These are phyloP conservation scores for Saitozyma podzolica DNA, from an alignment of 768 basidiomycete species.

Conservation along the genomic window DNA sequence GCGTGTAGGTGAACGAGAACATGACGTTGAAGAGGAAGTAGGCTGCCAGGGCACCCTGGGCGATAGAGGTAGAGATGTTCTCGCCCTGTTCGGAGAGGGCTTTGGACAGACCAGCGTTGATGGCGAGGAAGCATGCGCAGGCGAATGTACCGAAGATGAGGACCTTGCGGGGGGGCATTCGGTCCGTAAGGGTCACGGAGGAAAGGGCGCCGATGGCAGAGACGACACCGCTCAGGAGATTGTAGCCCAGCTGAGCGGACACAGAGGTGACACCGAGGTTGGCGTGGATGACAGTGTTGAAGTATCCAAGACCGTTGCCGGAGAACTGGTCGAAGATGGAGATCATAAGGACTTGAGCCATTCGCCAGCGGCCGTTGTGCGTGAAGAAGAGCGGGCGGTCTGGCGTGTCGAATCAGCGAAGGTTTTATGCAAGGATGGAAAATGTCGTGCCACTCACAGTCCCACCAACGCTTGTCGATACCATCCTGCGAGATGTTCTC, in stretches of 20 bases:
- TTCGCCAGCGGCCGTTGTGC: background rate
- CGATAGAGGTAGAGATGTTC: background rate
- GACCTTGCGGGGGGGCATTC: background rate
- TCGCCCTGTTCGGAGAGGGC: background rate
- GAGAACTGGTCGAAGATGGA: background rate
- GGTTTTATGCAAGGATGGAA: too few species aligned
- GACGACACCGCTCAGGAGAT: background rate
- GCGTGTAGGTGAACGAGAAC: background rate
- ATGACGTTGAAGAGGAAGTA: conserved; percentile 2
- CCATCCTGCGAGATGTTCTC: conserved; percentile 1
- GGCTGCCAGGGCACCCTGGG: background rate
- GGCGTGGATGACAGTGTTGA: background rate
- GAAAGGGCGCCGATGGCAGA: background rate
- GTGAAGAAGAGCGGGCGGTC: background rate
- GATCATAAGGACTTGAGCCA: background rate
- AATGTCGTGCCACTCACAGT: background rate
- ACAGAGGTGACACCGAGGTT: background rate
- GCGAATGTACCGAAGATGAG: background rate
- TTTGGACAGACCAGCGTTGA: background rate
- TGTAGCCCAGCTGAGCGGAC: background rate
- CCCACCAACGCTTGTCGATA: conserved; percentile 1
- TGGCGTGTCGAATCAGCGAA: too few species aligned
- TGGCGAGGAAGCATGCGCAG: background rate
- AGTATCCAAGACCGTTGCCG: background rate
- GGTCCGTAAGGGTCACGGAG: background rate